phyloP scores from a whole-genome alignment of 495 filamentous ascomycete genomes.

The Cetradonia linearis region DNA sequence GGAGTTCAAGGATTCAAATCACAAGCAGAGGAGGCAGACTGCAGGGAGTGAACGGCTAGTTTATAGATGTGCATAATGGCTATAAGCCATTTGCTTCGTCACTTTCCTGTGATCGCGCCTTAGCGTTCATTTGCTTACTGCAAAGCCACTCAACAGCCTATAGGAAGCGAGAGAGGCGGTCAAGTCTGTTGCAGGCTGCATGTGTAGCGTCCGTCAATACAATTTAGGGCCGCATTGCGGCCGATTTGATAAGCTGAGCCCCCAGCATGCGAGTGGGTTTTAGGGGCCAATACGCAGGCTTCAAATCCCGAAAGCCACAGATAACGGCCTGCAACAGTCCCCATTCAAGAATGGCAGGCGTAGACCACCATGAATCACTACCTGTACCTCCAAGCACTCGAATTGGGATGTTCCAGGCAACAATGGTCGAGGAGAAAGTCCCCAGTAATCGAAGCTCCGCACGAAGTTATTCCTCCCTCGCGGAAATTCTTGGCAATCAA shows the following conservation, averaged over 20 bases:
- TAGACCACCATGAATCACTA: not conserved
- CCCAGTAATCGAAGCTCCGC: not conserved
- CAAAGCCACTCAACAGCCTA: not conserved
- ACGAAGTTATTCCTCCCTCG: constrained; percentile 8
- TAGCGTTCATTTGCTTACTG: not conserved
- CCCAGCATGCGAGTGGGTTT: not conserved
- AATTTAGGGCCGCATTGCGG: not conserved
- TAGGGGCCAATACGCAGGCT: not conserved
- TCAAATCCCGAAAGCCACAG: not conserved
- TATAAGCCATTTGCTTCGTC: not conserved
- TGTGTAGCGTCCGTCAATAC: not conserved
- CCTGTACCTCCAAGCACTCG: not conserved
- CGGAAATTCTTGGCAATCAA: constrained; percentile 19
- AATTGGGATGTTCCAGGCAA: not conserved
- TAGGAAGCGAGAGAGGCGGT: not conserved
- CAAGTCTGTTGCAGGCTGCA: not conserved
- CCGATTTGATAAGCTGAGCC: not conserved
- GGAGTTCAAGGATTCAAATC: not conserved
- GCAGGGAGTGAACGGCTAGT: not conserved
- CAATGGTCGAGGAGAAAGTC: not conserved
- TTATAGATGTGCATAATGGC: not conserved
- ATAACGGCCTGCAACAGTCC: too few species aligned
- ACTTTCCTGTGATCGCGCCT: not conserved
- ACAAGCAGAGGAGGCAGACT: not conserved
- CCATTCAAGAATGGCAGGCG: not conserved